Base-by-base conservation (phyloP, 306 rosid species). In the Trifolium subterraneum region DNA sequence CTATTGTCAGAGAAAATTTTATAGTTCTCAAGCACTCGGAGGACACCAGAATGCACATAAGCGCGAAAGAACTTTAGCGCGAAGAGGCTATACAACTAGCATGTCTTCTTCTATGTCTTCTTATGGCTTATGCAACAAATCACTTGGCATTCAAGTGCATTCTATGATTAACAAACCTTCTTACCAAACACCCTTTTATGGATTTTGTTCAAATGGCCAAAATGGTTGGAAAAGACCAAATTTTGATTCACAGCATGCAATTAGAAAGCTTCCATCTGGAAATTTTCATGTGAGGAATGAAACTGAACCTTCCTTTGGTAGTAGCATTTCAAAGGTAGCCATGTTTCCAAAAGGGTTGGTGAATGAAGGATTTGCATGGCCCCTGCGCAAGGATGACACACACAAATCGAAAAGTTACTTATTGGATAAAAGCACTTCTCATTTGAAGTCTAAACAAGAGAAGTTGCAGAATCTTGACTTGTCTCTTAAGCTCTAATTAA, bases 21-120 rank as follows among this genome's bases (percentile, higher is more conserved):
- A 88, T 72, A 92, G 98, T 59, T 95, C 99, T 0, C 99, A 92
- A 64, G 99, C 99, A 27, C 97, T 95, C 7, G 99, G 99, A 7
- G 99, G 99, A 0, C 99, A 95, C 84, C 99, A 95, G 59, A 95
- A 95, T 79, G 98, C 99, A 10, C 99, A 95, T 64, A 95, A 95
- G 71, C 78, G 99, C 3, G 98, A 95, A 72, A 84, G 99, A 64
- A 95, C 93, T 10, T 77, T 95, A 1, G 96, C 90, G 0, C 90
- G 90, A 64, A 90, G 92, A 76, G 84, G 88, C 8, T 85, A 73
- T 47, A 76, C 79, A 29, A 74, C 92, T 10, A 86, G 79, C 79
- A 78, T 91, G 89, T 80, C 52, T 39, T 64, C 89, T 75, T 88
- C 97, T 81, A 87, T 91, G 5, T 91, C 95, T 73, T 76, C 90